Evolutionary conservation across 306 rosid species (phyloP).

Genomic region (Herpetospermum pedunculosum): DNA sequence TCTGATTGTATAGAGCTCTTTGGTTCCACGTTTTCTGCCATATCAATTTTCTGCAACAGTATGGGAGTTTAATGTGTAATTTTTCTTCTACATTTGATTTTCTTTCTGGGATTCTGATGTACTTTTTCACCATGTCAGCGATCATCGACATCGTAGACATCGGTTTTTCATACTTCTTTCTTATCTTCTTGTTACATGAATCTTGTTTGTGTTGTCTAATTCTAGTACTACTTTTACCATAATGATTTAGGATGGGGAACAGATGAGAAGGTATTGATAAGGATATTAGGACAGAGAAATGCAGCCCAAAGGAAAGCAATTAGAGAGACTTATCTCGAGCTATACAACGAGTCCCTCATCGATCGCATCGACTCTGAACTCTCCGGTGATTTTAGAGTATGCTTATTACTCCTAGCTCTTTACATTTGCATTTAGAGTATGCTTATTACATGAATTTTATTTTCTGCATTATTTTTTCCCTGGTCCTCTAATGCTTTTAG

Average conservation of each 20-base stretch:
- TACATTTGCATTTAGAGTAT: slow-evolving; percentile 42
- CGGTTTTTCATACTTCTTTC: not conserved
- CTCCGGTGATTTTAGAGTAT: slow-evolving; percentile 81
- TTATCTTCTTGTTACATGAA: not conserved
- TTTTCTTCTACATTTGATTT: not conserved
- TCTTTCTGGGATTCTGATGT: not conserved
- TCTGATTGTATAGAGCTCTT: not conserved
- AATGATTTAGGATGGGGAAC: slow-evolving; percentile 53
- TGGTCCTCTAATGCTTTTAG: not conserved
- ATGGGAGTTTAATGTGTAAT: not conserved
- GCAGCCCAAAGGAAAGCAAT: slow-evolving; percentile 59
- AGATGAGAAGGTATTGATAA: slow-evolving; percentile 43
- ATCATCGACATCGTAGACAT: not conserved
- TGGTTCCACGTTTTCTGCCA: not conserved
- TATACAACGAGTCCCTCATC: slow-evolving; percentile 62
- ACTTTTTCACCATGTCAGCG: not conserved
- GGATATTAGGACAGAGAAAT: slow-evolving; percentile 72
- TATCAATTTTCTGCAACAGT: not conserved
- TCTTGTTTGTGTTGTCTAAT: not conserved
- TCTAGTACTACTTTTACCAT: slow-evolving; percentile 1
- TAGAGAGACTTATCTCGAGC: slow-evolving; percentile 60
- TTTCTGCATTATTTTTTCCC: not conserved
- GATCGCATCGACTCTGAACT: slow-evolving; percentile 54
- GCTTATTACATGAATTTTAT: slow-evolving; percentile 15
- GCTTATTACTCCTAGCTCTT: slow-evolving; percentile 11